Evolutionary conservation across 2,329 filamentous ascomycete genomes (phyloP).

Genomic region (Phaeosphaeriaceae sp.): DNA sequence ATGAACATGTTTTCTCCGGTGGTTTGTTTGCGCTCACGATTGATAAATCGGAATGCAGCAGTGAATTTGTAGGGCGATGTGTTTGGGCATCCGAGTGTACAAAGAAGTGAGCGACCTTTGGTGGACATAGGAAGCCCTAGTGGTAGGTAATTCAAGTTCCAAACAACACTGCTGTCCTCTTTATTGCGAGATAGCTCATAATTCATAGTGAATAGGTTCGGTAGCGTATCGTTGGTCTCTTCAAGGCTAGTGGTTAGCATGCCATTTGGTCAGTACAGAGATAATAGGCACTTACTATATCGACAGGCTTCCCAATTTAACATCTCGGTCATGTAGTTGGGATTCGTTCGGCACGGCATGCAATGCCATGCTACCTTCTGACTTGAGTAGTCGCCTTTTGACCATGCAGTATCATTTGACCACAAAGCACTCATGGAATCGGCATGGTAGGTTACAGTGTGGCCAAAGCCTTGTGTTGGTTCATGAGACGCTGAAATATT

Average conservation of each 20-base stretch:
- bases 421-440: background rate
- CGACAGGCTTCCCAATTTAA: conserved; percentile 3
- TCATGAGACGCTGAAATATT: background rate
- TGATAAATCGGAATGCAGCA: background rate
- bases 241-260: too few species aligned
- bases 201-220: too few species aligned
- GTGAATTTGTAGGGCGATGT: background rate
- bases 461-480: background rate
- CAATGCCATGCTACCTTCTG: background rate
- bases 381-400: background rate
- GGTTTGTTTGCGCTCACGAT: background rate
- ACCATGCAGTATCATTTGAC: background rate
- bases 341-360: background rate
- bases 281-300: background rate
- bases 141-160: too few species aligned
- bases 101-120: too few species aligned
- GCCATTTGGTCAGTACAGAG: too few species aligned
- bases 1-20: background rate
- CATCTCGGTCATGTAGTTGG: background rate
- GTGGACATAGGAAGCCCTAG: too few species aligned
- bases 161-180: too few species aligned
- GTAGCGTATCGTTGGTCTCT: too few species aligned
- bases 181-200: too few species aligned
- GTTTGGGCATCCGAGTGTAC: too few species aligned
- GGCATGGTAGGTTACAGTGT: background rate